phyloP scores from a whole-genome alignment of 208 protist species.

The Wallacemonas sp. region DNA sequence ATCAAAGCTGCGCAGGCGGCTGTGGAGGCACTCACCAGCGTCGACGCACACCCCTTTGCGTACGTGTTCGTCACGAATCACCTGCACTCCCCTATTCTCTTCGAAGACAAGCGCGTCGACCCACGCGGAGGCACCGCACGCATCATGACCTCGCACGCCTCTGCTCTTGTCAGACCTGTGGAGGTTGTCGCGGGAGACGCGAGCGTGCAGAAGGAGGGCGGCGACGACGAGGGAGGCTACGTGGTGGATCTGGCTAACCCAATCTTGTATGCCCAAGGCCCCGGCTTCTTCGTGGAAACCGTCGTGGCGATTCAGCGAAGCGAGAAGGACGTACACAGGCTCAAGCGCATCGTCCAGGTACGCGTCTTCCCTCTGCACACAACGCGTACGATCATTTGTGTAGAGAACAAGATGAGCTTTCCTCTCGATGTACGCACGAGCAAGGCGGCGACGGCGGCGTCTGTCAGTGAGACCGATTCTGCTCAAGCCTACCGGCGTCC shows the following conservation, averaged over 20 bases:
- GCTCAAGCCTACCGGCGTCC: neutral
- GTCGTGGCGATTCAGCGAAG: slow-evolving; percentile 32
- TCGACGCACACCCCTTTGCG: slow-evolving; percentile 3
- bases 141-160: slow-evolving; percentile 33
- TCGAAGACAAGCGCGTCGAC: slow-evolving; percentile 31
- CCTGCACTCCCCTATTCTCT: slow-evolving; percentile 17
- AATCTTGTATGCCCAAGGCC: slow-evolving; percentile 51
- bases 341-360: slow-evolving; percentile 59
- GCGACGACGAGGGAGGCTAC: slow-evolving; percentile 28
- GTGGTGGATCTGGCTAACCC: slow-evolving; percentile 53
- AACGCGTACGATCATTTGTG: slow-evolving; percentile 64
- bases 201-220: neutral
- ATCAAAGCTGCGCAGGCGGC: slow-evolving; percentile 5
- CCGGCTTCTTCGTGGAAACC: slow-evolving; percentile 61
- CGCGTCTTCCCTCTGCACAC: slow-evolving; percentile 67
- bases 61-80: slow-evolving; percentile 16
- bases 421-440: slow-evolving; percentile 27
- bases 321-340: slow-evolving; percentile 27
- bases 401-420: slow-evolving; percentile 68
- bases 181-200: neutral
- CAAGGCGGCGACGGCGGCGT: slow-evolving; percentile 6
- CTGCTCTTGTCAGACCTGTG: slow-evolving; percentile 6
- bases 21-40: slow-evolving; percentile 1
- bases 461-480: neutral
- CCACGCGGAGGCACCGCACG: slow-evolving; percentile 45